These are phyloP conservation scores for Cavenderia fasciculata DNA, from an alignment of 78 protist species.

Conservation along the genomic window DNA sequence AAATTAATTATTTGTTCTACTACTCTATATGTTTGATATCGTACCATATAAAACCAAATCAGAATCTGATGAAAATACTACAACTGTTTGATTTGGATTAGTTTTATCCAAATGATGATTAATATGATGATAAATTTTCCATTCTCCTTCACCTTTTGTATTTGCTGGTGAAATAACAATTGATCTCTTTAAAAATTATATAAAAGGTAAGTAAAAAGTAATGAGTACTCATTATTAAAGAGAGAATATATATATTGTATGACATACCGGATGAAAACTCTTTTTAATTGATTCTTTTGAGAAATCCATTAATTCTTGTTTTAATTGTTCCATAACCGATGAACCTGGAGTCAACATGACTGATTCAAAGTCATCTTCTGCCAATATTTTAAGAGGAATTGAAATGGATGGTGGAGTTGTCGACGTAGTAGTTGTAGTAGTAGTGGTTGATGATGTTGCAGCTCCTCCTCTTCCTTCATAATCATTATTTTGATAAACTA, in stretches of 20 bases:
- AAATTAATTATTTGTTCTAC: background rate
- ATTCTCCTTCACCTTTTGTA: slow-evolving; percentile 51
- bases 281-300: background rate
- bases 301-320: background rate
- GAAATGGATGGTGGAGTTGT: background rate
- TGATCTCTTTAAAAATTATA: background rate
- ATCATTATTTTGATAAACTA: slow-evolving; percentile 9
- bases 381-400: background rate
- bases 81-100: background rate
- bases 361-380: background rate
- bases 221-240: no score
- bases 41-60: background rate
- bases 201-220: no score
- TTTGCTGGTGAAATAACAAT: background rate
- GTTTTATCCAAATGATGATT: background rate
- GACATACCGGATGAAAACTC: no score
- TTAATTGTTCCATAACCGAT: background rate
- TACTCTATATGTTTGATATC: background rate
- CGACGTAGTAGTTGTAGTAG: background rate
- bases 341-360: slow-evolving; percentile 54
- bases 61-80: background rate
- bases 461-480: background rate
- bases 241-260: no score
- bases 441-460: background rate
- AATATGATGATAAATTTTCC: slow-evolving; percentile 46